A percentile compares a stretch with the other conserved stretches of the same genome.
These are phyloP conservation scores for Rhizodiscina lignyota DNA, from an alignment of 495 filamentous ascomycete genomes.

Conservation along the genomic window DNA sequence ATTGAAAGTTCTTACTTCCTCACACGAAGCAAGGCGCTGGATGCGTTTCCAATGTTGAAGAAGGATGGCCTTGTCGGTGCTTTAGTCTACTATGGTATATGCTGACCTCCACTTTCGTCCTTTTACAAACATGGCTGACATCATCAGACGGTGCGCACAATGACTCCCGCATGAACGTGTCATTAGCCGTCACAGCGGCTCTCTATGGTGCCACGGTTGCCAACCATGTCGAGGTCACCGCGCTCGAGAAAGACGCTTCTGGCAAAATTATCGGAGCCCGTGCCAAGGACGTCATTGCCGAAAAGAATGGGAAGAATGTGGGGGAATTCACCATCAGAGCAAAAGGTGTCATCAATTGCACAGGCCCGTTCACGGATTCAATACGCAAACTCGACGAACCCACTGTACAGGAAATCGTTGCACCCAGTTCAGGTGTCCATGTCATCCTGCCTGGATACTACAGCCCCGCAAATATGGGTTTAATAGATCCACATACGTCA, in stretches of 20 bases:
- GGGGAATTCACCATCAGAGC: slow-evolving; percentile 63
- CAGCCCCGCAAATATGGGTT: slow-evolving; percentile 85
- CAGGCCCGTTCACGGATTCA: slow-evolving; percentile 86
- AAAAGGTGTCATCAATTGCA: slow-evolving; percentile 88
- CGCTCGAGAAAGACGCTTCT: slow-evolving; percentile 59
- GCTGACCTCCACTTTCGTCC: neutral
- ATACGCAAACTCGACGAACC: slow-evolving; percentile 83
- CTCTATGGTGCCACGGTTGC: slow-evolving; percentile 85
- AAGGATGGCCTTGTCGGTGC: slow-evolving; percentile 73
- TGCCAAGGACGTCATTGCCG: slow-evolving; percentile 57
- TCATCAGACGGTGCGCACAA: slow-evolving; percentile 77
- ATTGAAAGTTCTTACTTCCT: slow-evolving; percentile 96
- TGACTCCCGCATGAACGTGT: slow-evolving; percentile 97
- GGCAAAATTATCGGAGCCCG: slow-evolving; percentile 69
- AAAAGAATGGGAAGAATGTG: slow-evolving; percentile 31
- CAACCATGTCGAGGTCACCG: slow-evolving; percentile 83
- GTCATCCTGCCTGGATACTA: slow-evolving; percentile 92
- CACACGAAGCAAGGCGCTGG: slow-evolving; percentile 83
- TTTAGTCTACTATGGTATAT: slow-evolving; percentile 78
- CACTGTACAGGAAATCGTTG: slow-evolving; percentile 66
- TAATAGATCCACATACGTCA: slow-evolving; percentile 88
- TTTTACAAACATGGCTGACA: neutral
- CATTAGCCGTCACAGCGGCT: slow-evolving; percentile 86
- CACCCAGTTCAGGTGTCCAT: slow-evolving; percentile 86
- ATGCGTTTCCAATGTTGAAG: slow-evolving; percentile 96